phyloP scores from a whole-genome alignment of 345 rosid species.

The Arabis alpina region DNA sequence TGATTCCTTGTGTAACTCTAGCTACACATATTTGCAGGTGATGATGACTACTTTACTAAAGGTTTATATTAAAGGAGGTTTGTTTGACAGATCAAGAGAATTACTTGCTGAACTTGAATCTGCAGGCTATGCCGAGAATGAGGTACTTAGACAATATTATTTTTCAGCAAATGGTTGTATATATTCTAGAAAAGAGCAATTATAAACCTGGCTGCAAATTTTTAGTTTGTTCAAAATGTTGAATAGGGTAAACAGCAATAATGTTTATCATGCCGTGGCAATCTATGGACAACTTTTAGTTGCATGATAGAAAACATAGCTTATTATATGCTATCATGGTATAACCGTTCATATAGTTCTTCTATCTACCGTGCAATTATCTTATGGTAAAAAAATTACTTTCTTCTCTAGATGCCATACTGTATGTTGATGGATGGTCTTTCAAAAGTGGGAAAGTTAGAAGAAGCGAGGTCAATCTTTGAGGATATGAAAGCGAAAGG shows the following conservation, averaged over 20 bases:
- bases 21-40: conserved; percentile 60
- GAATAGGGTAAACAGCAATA: neutral
- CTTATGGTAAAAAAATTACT: conserved; percentile 1
- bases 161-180: conserved; percentile 18
- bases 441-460: conserved; percentile 70
- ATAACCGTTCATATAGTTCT: neutral
- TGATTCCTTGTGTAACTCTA: conserved; percentile 21
- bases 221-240: neutral
- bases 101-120: conserved; percentile 68
- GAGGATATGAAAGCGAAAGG: conserved; percentile 59
- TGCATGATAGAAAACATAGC: conserved; percentile 15
- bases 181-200: conserved; percentile 4
- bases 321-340: conserved; percentile 8
- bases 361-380: neutral
- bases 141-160: conserved; percentile 50
- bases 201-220: neutral
- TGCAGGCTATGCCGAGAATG: conserved; percentile 74
- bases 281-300: conserved; percentile 8
- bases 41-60: conserved; percentile 84
- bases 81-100: conserved; percentile 81
- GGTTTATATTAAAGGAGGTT: conserved; percentile 84
- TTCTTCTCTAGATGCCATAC: conserved; percentile 72
- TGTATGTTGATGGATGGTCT: conserved; percentile 91
- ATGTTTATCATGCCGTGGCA: neutral
- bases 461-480: conserved; percentile 74